Evolutionary conservation across 768 basidiomycete genomes (phyloP), one percentile per base, ranked within the genome.

Genomic region (Leccinum olivaceopallidum): DNA sequence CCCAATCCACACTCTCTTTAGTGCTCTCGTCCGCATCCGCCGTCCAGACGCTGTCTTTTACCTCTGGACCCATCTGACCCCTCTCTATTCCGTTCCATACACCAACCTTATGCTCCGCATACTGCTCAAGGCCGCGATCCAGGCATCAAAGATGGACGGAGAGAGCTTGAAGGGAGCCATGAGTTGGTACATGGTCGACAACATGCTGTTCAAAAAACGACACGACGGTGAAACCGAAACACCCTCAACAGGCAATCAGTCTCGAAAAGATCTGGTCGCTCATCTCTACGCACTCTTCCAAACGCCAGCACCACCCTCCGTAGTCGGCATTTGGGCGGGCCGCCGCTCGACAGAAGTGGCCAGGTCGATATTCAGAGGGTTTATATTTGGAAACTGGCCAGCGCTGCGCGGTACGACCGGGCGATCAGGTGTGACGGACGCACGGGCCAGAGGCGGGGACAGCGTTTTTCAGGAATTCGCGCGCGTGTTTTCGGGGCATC

Each of bases 11-110:
- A 69, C 75, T 20, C 80, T 86, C 65, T 76, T 87, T 70, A 69
- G 72, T 12, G 63, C 81, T 0, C 77, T 92, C 47, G 77, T 78
- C 26, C 78, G 78, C 22, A 77, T 79, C 20, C 74, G 78, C 32
- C 82, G 89, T 4, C 87, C 88, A 0, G 88, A 90, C 64, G 74
- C 81, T 7, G 80, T 87, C 4, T 87, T 90, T 69, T 74, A 75
- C 48, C 66, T 92, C 2, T 94, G 89, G 88, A 85, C 87, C n/a
- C 73, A 84, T 26, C 83, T 91, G 73, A 75, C 76, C 4, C 66
- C 72, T 0, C 70, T 92, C 4, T 94, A 89, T 69, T 79, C 77
- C 5, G 75, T 87, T 0, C 70, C 75, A 4, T 87, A 87, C 0
- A 82, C 88, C 51, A 70, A 78, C 18, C 70, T 73, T 54, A 83